Conservation (phyloP, 306 rosid species). For the Begonia fuchsioides region DNA sequence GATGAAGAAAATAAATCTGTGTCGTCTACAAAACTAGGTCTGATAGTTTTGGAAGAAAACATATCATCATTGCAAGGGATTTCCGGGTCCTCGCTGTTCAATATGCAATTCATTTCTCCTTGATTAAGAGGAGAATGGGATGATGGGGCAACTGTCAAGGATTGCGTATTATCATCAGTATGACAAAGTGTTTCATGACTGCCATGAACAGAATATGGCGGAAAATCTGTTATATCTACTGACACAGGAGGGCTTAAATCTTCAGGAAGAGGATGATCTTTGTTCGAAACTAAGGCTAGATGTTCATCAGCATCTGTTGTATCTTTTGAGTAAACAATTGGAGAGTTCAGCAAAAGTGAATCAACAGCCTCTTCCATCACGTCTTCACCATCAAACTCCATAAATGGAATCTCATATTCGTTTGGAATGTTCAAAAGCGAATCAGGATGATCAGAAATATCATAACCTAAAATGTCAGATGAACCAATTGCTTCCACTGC, state of each 20-base stretch:
- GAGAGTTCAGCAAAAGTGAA: constrained; percentile 28
- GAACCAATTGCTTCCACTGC: constrained; percentile 16
- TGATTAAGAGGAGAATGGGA: constrained; percentile 14
- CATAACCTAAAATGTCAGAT: constrained; percentile 15
- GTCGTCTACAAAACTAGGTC: constrained; percentile 14
- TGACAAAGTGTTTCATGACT: constrained; percentile 13
- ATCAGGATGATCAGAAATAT: constrained; percentile 13
- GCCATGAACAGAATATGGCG: constrained; percentile 10
- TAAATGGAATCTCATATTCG: constrained; percentile 18
- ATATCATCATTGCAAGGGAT: constrained; percentile 38
- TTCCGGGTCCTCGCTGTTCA: constrained; percentile 54
- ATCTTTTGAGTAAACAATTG: constrained; percentile 23
- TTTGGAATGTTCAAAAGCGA: constrained; percentile 22
- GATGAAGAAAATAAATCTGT: constrained; percentile 15
- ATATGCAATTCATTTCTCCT: constrained; percentile 23
- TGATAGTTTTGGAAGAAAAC: constrained; percentile 4
- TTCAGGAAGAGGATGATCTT: constrained; percentile 11
- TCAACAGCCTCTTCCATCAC: constrained; percentile 20
- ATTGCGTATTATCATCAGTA: constrained; percentile 18
- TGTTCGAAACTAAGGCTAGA: constrained; percentile 15
- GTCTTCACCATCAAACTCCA: constrained; percentile 31
- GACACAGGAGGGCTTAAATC: constrained; percentile 10
- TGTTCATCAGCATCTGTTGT: constrained; percentile 12
- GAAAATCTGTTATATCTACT: constrained; percentile 12
- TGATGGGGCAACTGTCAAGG: constrained; percentile 11